phyloP scores from a whole-genome alignment of 2,329 filamentous ascomycete species.

The Aureobasidium sp. region DNA sequence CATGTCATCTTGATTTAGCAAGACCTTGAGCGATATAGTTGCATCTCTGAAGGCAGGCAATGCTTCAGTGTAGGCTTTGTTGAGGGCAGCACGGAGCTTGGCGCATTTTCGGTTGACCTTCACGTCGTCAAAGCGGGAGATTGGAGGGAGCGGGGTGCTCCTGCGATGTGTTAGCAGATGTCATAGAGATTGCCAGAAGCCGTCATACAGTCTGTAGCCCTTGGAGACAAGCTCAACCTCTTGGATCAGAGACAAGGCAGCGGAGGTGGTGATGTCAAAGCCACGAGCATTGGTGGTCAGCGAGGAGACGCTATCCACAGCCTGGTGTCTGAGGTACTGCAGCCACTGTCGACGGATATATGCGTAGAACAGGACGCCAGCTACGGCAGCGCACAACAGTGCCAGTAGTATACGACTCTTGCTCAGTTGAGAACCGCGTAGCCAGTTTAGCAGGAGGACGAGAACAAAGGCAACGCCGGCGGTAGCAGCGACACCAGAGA shows the following conservation, averaged over 20 bases:
- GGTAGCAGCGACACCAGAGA: constrained; percentile 55
- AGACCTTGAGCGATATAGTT: constrained; percentile 59
- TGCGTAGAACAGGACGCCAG: constrained; percentile 57
- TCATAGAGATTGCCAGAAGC: background rate
- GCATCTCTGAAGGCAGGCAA: constrained; percentile 67
- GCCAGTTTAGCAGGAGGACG: constrained; percentile 66
- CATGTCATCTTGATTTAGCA: constrained; percentile 73
- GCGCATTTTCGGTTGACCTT: constrained; percentile 68
- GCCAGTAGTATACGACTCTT: constrained; percentile 44
- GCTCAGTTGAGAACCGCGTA: constrained; percentile 38
- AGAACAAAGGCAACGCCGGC: constrained; percentile 55
- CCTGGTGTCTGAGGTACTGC: constrained; percentile 67
- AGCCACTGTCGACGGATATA: constrained; percentile 76
- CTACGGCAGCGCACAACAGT: constrained; percentile 44
- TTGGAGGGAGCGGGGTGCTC: constrained; percentile 83
- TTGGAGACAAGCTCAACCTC: constrained; percentile 93
- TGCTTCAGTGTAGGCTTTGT: constrained; percentile 60
- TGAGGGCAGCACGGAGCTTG: constrained; percentile 69
- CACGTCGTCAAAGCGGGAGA: constrained; percentile 76
- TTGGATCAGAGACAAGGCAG: constrained; percentile 75
- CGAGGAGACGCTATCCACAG: constrained; percentile 59
- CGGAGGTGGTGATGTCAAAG: constrained; percentile 70
- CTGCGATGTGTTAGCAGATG: constrained; percentile 40
- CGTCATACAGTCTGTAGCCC: constrained; percentile 71
- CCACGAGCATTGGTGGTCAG: constrained; percentile 71